Percentiles rank a stretch among this genome's conserved stretches.
Evolutionary conservation across 768 basidiomycete genomes (phyloP).

Genomic region (Steccherinum ochraceum): DNA sequence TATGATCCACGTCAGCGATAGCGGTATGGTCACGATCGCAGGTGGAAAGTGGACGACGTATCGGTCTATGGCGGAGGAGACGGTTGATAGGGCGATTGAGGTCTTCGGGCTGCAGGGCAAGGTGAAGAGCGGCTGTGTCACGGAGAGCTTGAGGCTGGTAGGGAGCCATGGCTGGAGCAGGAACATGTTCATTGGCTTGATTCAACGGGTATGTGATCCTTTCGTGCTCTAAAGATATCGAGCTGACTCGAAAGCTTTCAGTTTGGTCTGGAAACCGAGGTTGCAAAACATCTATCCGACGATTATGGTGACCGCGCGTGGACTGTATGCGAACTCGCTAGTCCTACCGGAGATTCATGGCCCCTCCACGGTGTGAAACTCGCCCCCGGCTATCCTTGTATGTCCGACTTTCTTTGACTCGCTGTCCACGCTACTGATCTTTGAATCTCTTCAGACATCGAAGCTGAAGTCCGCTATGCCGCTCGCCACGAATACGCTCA

Average conservation of each 20-base stretch:
- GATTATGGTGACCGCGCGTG: constrained; percentile 96
- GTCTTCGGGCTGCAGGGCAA: constrained; percentile 59
- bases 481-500: constrained; percentile 86
- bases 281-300: constrained; percentile 89
- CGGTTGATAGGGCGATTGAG: constrained; percentile 81
- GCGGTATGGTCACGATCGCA: constrained; percentile 87
- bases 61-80: constrained; percentile 92
- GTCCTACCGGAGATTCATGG: constrained; percentile 73
- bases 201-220: constrained; percentile 69
- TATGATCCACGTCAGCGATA: constrained; percentile 76
- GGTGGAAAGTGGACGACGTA: constrained; percentile 99
- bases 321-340: constrained; percentile 81
- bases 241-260: constrained; percentile 21
- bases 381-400: constrained; percentile 69
- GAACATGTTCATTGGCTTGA: constrained; percentile 95
- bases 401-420: constrained; percentile 15
- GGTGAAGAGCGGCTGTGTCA: constrained; percentile 61
- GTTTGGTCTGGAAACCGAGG: constrained; percentile 89
- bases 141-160: constrained; percentile 74
- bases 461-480: constrained; percentile 90
- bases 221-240: neutral
- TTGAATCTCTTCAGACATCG: constrained; percentile 52
- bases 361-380: constrained; percentile 82
- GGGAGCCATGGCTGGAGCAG: constrained; percentile 92
- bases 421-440: neutral